Percentiles rank a stretch among this genome's conserved stretches.
Conservation (phyloP, 768 basidiomycete species). For the Amanita exitialis region DNA sequence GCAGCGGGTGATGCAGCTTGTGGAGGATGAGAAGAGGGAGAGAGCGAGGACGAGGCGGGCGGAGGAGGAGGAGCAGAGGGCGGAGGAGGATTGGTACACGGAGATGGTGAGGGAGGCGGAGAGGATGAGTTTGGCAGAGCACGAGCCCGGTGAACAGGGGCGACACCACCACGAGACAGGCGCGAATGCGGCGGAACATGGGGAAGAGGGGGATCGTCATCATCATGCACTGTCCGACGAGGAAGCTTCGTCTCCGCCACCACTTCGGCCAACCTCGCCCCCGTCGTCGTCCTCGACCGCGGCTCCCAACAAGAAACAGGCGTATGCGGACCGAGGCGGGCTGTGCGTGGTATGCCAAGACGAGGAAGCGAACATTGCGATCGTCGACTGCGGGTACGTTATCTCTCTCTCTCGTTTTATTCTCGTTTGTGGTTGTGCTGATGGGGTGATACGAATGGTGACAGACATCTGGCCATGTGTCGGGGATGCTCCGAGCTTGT, state of each 20-base stretch:
- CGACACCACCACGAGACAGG: too few relatives aligned
- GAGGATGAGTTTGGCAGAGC: conserved; percentile 7
- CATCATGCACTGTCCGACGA: not conserved
- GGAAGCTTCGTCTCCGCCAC: not conserved
- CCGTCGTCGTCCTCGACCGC: not conserved
- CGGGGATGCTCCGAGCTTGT: conserved; percentile 69
- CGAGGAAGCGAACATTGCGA: conserved; percentile 87
- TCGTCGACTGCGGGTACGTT: conserved; percentile 88
- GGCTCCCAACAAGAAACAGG: conserved; percentile 3
- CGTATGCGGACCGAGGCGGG: conserved; percentile 55
- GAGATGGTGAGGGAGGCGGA: conserved; percentile 26
- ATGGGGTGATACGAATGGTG: too few relatives aligned
- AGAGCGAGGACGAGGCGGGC: conserved; percentile 35
- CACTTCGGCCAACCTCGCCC: not conserved
- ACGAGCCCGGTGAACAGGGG: not conserved
- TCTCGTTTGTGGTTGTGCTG: not conserved
- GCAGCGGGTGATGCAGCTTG: conserved; percentile 47
- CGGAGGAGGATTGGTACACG: conserved; percentile 27
- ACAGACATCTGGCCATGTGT: conserved; percentile 76
- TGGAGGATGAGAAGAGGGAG: conserved; percentile 55
- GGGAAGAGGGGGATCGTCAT: not conserved
- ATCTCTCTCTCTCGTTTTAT: not conserved
- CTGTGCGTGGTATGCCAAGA: conserved; percentile 92
- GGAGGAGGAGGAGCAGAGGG: conserved; percentile 31
- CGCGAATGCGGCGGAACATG: too few relatives aligned